Percentiles rank a stretch among this genome's conserved stretches.
phyloP scores from a whole-genome alignment of 176 grass and related monocot genomes.

The Ensete ventricosum region DNA sequence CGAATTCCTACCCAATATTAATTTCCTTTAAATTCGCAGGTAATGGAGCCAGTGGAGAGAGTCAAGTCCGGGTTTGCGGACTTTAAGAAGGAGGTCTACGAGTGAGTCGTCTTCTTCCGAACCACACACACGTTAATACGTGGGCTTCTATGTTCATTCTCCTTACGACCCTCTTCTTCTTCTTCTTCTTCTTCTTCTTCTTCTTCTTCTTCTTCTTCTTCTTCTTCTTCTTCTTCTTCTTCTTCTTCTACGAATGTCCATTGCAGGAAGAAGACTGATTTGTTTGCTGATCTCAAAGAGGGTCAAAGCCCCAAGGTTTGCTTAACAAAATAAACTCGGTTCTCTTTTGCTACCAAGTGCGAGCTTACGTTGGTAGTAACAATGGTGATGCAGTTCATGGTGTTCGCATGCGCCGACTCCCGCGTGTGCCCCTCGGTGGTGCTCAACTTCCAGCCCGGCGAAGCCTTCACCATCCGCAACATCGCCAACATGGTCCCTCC shows the following conservation, averaged over 20 bases:
- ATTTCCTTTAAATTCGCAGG: neutral
- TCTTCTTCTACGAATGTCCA: neutral
- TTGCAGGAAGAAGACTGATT: constrained; percentile 7
- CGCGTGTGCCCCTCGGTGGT: constrained; percentile 34
- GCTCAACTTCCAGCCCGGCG: constrained; percentile 31
- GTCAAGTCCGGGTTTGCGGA: neutral
- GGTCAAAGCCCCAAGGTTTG: constrained; percentile 13
- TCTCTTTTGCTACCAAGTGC: neutral
- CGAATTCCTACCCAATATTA: too few relatives aligned
- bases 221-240: neutral
- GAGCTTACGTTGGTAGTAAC: neutral
- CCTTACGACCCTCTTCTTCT: too few relatives aligned
- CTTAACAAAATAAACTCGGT: neutral
- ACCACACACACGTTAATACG: too few relatives aligned
- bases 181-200: neutral
- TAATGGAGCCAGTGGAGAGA: neutral
- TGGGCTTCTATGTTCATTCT: too few relatives aligned
- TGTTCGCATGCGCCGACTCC: constrained; percentile 40
- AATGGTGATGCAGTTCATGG: constrained; percentile 29
- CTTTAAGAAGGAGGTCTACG: constrained; percentile 8
- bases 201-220: neutral
- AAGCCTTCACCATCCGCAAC: constrained; percentile 44
- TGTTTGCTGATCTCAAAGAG: neutral
- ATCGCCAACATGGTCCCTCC: constrained; percentile 38
- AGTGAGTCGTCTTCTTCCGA: neutral